phyloP scores from a whole-genome alignment of 805 yeast species.

The Saccharomycopsis olivae region DNA sequence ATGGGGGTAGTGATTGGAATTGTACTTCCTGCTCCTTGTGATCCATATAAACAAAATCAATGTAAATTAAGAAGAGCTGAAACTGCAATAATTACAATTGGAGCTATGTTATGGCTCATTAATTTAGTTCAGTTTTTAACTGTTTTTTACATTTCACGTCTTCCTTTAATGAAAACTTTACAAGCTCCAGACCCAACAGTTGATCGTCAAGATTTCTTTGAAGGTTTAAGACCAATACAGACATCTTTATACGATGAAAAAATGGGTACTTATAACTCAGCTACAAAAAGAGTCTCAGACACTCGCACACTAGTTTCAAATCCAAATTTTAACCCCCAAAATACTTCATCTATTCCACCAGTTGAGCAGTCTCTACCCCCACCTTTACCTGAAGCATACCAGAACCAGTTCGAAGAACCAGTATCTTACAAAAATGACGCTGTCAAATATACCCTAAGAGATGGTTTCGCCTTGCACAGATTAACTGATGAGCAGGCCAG shows the following conservation, averaged over 20 bases:
- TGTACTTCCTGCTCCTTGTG: constrained; percentile 16
- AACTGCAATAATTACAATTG: constrained; percentile 29
- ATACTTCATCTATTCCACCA: too few relatives aligned
- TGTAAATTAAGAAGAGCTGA: constrained; percentile 29
- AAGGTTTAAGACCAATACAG: not conserved
- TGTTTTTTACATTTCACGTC: constrained; percentile 29
- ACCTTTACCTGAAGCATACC: too few relatives aligned
- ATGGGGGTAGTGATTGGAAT: constrained; percentile 21
- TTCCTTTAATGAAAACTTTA: constrained; percentile 18
- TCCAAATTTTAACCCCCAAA: too few relatives aligned
- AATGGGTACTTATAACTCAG: not conserved
- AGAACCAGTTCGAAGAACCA: too few relatives aligned
- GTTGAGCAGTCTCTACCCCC: too few relatives aligned
- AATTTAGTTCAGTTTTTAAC: constrained; percentile 30
- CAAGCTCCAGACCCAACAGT: not conserved
- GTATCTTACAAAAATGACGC: too few relatives aligned
- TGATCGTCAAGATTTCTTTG: not conserved
- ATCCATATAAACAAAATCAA: constrained; percentile 4
- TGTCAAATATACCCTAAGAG: not conserved
- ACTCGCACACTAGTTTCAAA: not conserved
- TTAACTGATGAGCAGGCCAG: not conserved
- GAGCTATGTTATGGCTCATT: constrained; percentile 30
- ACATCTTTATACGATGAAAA: not conserved
- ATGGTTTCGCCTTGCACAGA: not conserved
- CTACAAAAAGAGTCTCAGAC: not conserved